A percentile compares a stretch with the other conserved stretches of the same genome.
These are phyloP conservation scores for Penicillium pulvis DNA, from an alignment of 495 filamentous ascomycete species.

Conservation along the genomic window DNA sequence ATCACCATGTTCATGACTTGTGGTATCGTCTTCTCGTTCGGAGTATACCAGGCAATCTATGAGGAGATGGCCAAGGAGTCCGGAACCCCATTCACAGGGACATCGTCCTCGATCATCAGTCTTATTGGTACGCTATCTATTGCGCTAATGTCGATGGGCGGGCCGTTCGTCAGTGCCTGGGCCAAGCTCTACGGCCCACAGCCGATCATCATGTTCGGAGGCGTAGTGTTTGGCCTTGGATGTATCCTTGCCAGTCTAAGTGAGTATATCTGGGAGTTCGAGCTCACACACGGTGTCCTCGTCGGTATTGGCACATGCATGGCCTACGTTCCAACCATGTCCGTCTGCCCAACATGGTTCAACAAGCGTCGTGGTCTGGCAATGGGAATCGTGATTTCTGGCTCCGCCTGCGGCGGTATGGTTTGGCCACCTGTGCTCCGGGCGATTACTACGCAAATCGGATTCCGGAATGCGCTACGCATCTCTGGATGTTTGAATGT, in stretches of 20 bases:
- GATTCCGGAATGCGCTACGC: constrained; percentile 55
- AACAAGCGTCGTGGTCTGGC: constrained; percentile 55
- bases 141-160: constrained; percentile 48
- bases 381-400: constrained; percentile 54
- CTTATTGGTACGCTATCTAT: constrained; percentile 47
- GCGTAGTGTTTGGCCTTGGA: constrained; percentile 37
- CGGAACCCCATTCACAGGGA: constrained; percentile 38
- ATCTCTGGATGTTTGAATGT: constrained; percentile 49
- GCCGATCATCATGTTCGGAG: constrained; percentile 35
- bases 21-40: constrained; percentile 47
- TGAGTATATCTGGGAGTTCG: constrained; percentile 59
- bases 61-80: constrained; percentile 37
- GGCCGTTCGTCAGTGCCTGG: constrained; percentile 42
- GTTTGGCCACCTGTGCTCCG: constrained; percentile 48
- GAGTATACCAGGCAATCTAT: constrained; percentile 49
- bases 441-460: constrained; percentile 50
- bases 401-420: constrained; percentile 59
- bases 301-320: constrained; percentile 51
- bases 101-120: constrained; percentile 42
- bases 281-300: constrained; percentile 60
- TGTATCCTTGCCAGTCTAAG: constrained; percentile 59
- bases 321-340: constrained; percentile 54
- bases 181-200: constrained; percentile 43
- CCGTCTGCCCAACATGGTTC: constrained; percentile 58
- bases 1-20: constrained; percentile 47